Base-by-base conservation (phyloP, 225 moss, liverwort and hornwort species). In the Sphagnum tenellum region DNA sequence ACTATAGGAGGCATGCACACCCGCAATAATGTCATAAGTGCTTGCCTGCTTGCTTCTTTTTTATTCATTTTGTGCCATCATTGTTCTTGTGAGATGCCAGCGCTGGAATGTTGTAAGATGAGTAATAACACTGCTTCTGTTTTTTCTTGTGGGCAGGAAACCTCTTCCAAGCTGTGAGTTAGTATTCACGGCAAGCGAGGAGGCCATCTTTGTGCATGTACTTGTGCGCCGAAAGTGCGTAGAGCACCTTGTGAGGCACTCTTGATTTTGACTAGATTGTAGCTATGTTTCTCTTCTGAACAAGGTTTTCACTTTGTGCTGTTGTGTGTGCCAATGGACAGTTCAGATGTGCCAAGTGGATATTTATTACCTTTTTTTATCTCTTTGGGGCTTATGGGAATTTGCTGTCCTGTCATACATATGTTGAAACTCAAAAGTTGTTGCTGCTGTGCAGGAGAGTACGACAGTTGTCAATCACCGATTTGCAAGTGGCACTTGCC, bases 151-250 rank as follows among this genome's bases (percentile, higher is more conserved):
- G 71, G 56, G 68, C 98, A 98, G 98, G 83, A 90, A 88, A 68
- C 83, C 88, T 53, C 73, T 98, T 61, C 89, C 85, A 68, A 93
- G 93, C 74, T 98, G 98, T 71, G 98, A 98, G 67, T 79, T 90
- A 65, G 72, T 81, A 50, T 90, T 98, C 75, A 81, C 90, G 78
- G 78, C 93, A 63, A 98, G 90, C 82, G 93, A 98, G 71, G 98
- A 98, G 73, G 89, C 93, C 70, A 80, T 98, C 76, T 98, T 83
- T 80, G 85, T 98, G 70, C 98, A 98, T 73, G 93, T 88, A 64
- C 70, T 98, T 57, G 83, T 98, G 77, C 89, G 98, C 75, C 85
- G 90, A 79, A 98, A 98, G 98, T 98, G 87, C 82, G 98, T 90
- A 84, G 85, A 78, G 66, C 74, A 80, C 69, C 77, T 75, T 78